Evolutionary conservation across 768 basidiomycete genomes (phyloP), one percentile per base, ranked within the genome.

Genomic region (Lactarius deliciosus): DNA sequence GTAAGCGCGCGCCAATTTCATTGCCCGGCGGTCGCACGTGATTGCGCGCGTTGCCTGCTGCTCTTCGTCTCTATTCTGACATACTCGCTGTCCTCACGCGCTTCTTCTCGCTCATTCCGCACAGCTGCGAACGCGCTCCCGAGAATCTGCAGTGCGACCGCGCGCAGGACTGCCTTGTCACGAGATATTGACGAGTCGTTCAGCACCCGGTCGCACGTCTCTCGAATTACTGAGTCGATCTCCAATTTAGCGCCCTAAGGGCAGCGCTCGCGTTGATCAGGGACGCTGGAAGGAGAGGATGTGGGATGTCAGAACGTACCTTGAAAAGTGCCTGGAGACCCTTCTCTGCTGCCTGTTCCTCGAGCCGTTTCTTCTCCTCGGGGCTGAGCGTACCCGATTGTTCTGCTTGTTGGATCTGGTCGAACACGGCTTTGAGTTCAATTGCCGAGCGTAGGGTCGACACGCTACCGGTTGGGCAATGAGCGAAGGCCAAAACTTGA

Each of bases 291-390:
- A 1, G 40, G 36, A 60, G 53, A 28, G 10, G 32, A 28, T 63
- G 22, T 6, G 57, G 62, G 57, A 28, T 45, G 13, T 53, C 63
- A n/a, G 64, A 32, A 57, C 73, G 56, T 60, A 89, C 92, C 82
- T 95, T 96, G 84, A 96, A 96, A 36, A 96, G 78, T 1, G 94
- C 92, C 71, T 94, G 91, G 1, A 96, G 76, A 15, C 92, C 94
- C 76, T 95, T 96, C 79, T 96, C 94, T 0, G 94, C 94, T 0
- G 94, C 94, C 72, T 94, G 91, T 71, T 96, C 94, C 74, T 96
- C 94, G 1, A 96, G 78, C 64, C 87, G 85, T 74, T 83, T 86
- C 78, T 86, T 89, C 77, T 94, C 91, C 53, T 94, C 93, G 0
- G 88, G 85, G 34, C 79, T 81, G 47, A 94, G 77, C 65, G 88